These are phyloP conservation scores for Arachis monticola DNA, from an alignment of 331 rosid genomes.

Conservation along the genomic window DNA sequence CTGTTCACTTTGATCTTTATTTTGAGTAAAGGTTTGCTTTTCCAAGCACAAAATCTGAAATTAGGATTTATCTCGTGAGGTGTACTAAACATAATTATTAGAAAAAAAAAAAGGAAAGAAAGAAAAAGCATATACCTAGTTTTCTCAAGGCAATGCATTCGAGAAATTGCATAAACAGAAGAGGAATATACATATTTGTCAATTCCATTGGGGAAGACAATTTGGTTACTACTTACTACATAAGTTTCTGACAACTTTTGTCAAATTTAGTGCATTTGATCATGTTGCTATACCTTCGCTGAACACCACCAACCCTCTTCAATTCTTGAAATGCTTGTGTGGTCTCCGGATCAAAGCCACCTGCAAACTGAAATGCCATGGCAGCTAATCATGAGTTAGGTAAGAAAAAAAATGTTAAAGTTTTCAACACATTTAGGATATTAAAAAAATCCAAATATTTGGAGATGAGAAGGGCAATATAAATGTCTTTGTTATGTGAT, in stretches of 20 bases:
- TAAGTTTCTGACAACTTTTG: conserved; percentile 27
- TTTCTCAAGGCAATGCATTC: conserved; percentile 17
- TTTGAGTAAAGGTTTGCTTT: not conserved
- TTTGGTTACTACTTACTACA: conserved; percentile 33
- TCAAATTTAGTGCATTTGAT: conserved; percentile 29
- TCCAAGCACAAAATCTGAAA: conserved; percentile 14
- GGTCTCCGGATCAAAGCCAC: conserved; percentile 80
- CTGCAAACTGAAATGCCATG: conserved; percentile 77
- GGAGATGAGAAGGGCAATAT: no score
- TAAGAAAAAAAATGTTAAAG: conserved; percentile 1
- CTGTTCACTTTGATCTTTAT: not conserved
- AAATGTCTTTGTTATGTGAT: no score
- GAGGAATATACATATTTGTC: conserved; percentile 33
- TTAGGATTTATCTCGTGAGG: conserved; percentile 5
- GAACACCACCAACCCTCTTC: conserved; percentile 54
- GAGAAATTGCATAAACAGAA: conserved; percentile 28
- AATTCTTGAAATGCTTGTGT: conserved; percentile 63
- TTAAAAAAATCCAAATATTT: no score
- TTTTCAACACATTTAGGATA: no score
- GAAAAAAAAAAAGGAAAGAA: not conserved
- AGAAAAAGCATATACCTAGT: conserved; percentile 20
- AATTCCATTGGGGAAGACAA: conserved; percentile 26
- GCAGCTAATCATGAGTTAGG: conserved; percentile 35
- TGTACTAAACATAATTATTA: conserved; percentile 1
- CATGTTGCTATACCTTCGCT: conserved; percentile 40